Base-by-base conservation (phyloP, 139 green algal species). In the Coccomyxa sp. region DNA sequence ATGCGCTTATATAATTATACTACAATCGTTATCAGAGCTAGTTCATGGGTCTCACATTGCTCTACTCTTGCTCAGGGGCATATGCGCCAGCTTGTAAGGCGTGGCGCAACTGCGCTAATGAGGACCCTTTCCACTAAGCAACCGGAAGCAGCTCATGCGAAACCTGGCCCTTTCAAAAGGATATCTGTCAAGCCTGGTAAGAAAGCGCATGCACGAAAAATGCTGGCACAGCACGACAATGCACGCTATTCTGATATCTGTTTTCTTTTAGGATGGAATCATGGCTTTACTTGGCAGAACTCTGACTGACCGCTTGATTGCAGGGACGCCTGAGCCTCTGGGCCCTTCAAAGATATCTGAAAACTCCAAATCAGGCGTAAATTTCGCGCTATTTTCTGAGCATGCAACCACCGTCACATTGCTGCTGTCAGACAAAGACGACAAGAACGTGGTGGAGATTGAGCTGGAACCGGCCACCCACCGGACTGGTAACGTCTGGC, bases 371-470 rank as follows among this genome's bases (percentile, higher is more conserved):
- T 32, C 81, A 0, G 91, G 89, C 13, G 79, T 97, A 45, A 98
- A 98, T 85, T 98, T 98, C 89, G 93, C 95, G 0, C 74, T 98
- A 13, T 95, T 86, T 58, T 88, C 92, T 7, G 82, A 82, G 38
- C 79, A 91, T 79, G 95, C 95, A 63, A 94, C 88, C 30, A 66
- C 77, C 0, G 90, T 96, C 31, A 89, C 81, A 14, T 88, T 98
- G 15, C 88, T 86, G 57, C 80, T 98, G n/a, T 94, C 86, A 27
- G 87, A 93, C 57, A 66, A 31, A 0, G 79, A 90, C 4, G 81
- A 88, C 59, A 76, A 84, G 12, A 81, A 77, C 13, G 18, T 92
- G 0, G 31, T 83, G 18, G 91, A 96, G 84, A 76, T 91, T 76
- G 38, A 77, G 18, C 60, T 95, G 82, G 84, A 91, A 13, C 81